Conservation (phyloP, 2,329 filamentous ascomycete genomes). For the Ascosphaera aggregata region DNA sequence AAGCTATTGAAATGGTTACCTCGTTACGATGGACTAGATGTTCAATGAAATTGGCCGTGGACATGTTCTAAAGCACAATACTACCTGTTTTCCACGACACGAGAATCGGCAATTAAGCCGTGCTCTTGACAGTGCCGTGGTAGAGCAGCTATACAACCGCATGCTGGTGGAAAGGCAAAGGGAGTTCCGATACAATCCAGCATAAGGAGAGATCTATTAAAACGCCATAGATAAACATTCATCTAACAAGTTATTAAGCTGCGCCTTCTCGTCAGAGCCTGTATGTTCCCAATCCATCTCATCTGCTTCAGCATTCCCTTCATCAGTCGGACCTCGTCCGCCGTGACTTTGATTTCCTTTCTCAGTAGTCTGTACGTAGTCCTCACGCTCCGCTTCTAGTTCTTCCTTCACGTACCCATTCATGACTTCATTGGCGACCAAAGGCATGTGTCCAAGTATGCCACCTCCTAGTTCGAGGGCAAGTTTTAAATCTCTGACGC, state of each 20-base stretch:
- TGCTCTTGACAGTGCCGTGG: too few relatives aligned
- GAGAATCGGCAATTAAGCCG: too few relatives aligned
- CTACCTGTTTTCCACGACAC: too few relatives aligned
- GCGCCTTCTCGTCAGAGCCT: conserved; percentile 13
- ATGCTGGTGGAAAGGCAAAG: not conserved
- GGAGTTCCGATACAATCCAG: not conserved
- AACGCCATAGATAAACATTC: conserved; percentile 20
- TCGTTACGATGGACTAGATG: too few relatives aligned
- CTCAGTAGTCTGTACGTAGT: conserved; percentile 7
- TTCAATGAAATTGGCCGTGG: too few relatives aligned
- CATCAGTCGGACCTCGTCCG: conserved; percentile 6
- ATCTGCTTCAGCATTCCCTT: conserved; percentile 9
- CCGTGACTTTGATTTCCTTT: conserved; percentile 7
- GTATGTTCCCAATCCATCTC: conserved; percentile 22
- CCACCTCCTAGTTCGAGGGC: conserved; percentile 53
- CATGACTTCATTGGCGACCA: conserved; percentile 46
- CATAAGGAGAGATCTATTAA: conserved; percentile 7
- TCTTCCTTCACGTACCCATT: conserved; percentile 54
- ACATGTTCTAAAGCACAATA: too few relatives aligned
- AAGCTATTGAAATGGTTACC: too few relatives aligned
- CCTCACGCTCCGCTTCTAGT: conserved; percentile 29
- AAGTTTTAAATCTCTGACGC: conserved; percentile 55
- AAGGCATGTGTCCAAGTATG: conserved; percentile 54
- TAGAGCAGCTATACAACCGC: too few relatives aligned
- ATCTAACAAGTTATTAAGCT: conserved; percentile 17